These are phyloP conservation scores for Leptographium flavum DNA, from an alignment of 2,329 filamentous ascomycete species.

Conservation along the genomic window DNA sequence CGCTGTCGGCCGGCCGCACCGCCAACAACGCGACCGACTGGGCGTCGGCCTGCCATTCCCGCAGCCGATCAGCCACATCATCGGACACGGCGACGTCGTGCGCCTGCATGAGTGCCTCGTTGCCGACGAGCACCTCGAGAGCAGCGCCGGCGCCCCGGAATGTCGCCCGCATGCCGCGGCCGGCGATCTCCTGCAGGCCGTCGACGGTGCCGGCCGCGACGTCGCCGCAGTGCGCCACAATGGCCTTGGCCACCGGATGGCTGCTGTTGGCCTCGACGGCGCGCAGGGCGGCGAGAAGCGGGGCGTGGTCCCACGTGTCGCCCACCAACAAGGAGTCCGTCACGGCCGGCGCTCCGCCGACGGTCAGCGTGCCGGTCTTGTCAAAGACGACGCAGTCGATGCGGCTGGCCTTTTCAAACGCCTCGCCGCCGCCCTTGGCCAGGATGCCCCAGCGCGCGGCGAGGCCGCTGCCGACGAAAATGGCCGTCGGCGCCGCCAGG, in stretches of 20 bases:
- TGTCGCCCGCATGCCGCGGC: slow-evolving; percentile 52
- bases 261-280: slow-evolving; percentile 56
- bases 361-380: slow-evolving; percentile 74
- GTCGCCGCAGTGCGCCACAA: slow-evolving; percentile 43
- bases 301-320: slow-evolving; percentile 12
- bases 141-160: slow-evolving; percentile 16
- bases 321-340: slow-evolving; percentile 36
- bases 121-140: slow-evolving; percentile 51
- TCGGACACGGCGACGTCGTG: slow-evolving; percentile 25
- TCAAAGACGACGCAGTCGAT: slow-evolving; percentile 74
- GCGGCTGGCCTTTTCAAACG: slow-evolving; percentile 70
- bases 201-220: slow-evolving; percentile 16
- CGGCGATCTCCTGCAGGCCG: slow-evolving; percentile 51
- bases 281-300: slow-evolving; percentile 39
- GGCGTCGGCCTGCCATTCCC: slow-evolving; percentile 46
- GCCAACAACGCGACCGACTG: slow-evolving; percentile 51
- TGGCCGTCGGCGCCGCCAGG: slow-evolving; percentile 71
- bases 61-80: slow-evolving; percentile 22
- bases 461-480: slow-evolving; percentile 70
- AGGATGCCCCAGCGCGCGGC: slow-evolving; percentile 70
- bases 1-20: slow-evolving; percentile 17
- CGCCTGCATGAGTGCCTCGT: slow-evolving; percentile 52
- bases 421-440: slow-evolving; percentile 72
- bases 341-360: slow-evolving; percentile 56
- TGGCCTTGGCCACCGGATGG: slow-evolving; percentile 60